These are phyloP conservation scores for Lizanozyma gosingica DNA, from an alignment of 1,139 yeast species.

Conservation along the genomic window DNA sequence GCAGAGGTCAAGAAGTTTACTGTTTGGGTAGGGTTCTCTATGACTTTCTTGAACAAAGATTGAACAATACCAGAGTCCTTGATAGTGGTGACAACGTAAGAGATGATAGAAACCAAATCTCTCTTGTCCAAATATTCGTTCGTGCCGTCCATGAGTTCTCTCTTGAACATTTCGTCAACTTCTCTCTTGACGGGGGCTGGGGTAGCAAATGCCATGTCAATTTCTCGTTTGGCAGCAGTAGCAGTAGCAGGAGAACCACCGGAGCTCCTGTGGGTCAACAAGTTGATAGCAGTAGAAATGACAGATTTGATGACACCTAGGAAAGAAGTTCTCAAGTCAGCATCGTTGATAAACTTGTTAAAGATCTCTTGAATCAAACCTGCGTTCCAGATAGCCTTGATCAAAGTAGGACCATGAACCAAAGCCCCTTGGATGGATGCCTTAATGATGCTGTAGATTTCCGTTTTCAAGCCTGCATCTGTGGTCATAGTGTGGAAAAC, in stretches of 20 bases:
- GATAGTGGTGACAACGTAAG: slow-evolving; percentile 20
- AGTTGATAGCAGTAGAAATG: slow-evolving; percentile 24
- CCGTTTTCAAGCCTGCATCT: slow-evolving; percentile 19
- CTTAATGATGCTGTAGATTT: slow-evolving; percentile 22
- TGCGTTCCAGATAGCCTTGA: slow-evolving; percentile 36
- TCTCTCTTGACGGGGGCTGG: slow-evolving; percentile 16
- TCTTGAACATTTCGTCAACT: slow-evolving; percentile 4
- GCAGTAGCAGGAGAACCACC: slow-evolving; percentile 10
- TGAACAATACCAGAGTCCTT: slow-evolving; percentile 29
- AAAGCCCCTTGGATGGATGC: slow-evolving; percentile 26
- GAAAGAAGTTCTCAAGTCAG: slow-evolving; percentile 26
- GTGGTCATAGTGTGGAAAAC: slow-evolving; percentile 30
- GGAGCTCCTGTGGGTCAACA: slow-evolving; percentile 16
- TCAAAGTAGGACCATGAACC: slow-evolving; percentile 36
- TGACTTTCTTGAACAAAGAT: slow-evolving; percentile 23
- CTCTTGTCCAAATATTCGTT: slow-evolving; percentile 27
- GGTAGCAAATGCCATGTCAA: slow-evolving; percentile 11
- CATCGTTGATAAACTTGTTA: slow-evolving; percentile 24
- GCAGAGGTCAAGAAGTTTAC: slow-evolving; percentile 26
- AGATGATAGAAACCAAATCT: slow-evolving; percentile 24
- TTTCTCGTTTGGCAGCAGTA: slow-evolving; percentile 7
- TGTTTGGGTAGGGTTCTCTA: slow-evolving; percentile 30
- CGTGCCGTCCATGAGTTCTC: slow-evolving; percentile 5
- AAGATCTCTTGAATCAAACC: slow-evolving; percentile 32
- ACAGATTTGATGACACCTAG: slow-evolving; percentile 27